These are phyloP conservation scores for Skeletonema tropicum DNA, from an alignment of 108 stramenopile genomes.

Conservation along the genomic window DNA sequence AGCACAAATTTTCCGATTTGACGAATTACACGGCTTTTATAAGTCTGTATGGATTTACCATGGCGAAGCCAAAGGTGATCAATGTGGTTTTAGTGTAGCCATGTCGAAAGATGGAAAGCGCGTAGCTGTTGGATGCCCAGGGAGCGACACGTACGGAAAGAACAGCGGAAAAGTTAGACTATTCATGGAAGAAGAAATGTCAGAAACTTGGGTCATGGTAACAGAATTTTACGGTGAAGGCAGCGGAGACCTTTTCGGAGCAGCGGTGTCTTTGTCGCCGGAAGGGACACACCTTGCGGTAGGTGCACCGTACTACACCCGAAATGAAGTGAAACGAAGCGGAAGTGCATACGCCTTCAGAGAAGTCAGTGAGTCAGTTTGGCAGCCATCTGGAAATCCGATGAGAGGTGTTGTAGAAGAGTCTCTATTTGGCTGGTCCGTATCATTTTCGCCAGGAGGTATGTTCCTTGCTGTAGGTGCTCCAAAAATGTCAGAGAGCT, in stretches of 20 bases:
- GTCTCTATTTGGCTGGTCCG: constrained; percentile 47
- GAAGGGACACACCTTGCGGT: constrained; percentile 63
- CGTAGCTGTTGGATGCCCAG: constrained; percentile 51
- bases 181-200: constrained; percentile 36
- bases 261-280: constrained; percentile 53
- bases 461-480: constrained; percentile 45
- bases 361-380: constrained; percentile 32
- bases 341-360: constrained; percentile 44
- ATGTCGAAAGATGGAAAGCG: constrained; percentile 44
- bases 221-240: constrained; percentile 41
- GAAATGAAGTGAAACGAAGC: constrained; percentile 48
- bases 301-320: constrained; percentile 70
- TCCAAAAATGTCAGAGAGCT: constrained; percentile 35
- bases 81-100: constrained; percentile 53
- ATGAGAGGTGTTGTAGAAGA: constrained; percentile 32
- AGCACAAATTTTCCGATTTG: constrained; percentile 41
- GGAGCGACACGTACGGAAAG: constrained; percentile 47
- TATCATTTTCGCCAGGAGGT: constrained; percentile 44
- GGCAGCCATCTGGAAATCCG: constrained; percentile 34
- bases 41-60: constrained; percentile 26
- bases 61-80: constrained; percentile 49
- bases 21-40: constrained; percentile 17
- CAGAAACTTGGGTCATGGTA: constrained; percentile 30
- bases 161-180: constrained; percentile 51
- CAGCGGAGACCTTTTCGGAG: constrained; percentile 56